Base-by-base conservation (phyloP, 2,329 filamentous ascomycete species). In the Orbilia oligospora region DNA sequence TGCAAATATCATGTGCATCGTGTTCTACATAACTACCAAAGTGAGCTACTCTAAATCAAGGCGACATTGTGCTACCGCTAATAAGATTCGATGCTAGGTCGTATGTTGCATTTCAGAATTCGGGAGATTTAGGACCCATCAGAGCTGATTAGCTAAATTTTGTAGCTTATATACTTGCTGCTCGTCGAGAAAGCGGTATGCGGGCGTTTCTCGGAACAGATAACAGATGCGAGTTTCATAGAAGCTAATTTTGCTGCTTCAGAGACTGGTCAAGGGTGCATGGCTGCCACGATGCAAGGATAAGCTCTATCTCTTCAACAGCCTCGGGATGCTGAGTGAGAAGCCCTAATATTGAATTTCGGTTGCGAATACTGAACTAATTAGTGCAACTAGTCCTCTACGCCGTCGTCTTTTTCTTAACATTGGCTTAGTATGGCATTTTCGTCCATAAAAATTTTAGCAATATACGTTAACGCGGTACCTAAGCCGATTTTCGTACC, bases 21-120 rank as follows among this genome's bases (percentile, higher is more conserved):
- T 86, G 1, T 90, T 87, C 80, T 91, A 91, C 81, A 86, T 90
- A 69, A 88, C 88, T 1, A 89, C 89, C 2, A 91, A 91, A 84
- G 87, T 90, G 49, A 76, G 82, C 81, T 10, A 1, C n/a, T 27
- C 70, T 9, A 56, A 38, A 56, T 38, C 5, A 33, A 12, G 53
- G 27, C 36, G 30, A 27, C 2, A 38, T 20, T 56, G 27, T 36
- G 10, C 16, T 71, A 63, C 53, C 68, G 20, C 14, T 38, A 55
- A 36, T 56, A 5, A 20, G 4, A 20, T 56, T 38, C 44, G n/a
- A n/a, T n/a, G n/a, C 33, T 76, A 69, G 64, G 55, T 53, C 16
- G 70, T 73, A 73, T 12, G 70, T 55, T 20, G 30, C 61, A 84
- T 30, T 10, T 46, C 65, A 6, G 20, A 10, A 30, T 9, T 12